Evolutionary conservation across 257 asterid species (phyloP).

Genomic region (Gynochthodes officinalis): DNA sequence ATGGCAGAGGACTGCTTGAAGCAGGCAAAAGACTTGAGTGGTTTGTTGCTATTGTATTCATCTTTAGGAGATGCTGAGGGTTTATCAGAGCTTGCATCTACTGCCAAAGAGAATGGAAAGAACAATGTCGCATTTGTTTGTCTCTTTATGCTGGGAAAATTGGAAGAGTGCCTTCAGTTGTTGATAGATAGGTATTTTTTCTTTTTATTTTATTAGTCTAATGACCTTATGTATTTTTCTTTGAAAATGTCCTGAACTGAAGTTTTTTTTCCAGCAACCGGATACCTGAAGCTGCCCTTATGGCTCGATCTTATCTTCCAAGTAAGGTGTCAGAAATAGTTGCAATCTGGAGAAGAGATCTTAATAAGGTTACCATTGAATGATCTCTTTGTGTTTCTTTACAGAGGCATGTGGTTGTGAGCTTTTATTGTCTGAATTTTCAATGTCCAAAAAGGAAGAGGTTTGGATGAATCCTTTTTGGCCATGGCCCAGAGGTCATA

Average conservation of each 20-base stretch:
- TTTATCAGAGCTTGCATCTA: slow-evolving; percentile 63
- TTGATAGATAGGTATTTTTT: slow-evolving; percentile 73
- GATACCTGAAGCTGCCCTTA: slow-evolving; percentile 99
- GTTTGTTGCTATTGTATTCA: no score
- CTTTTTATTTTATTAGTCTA: slow-evolving; percentile 6
- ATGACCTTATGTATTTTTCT: not conserved
- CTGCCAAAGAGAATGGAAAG: slow-evolving; percentile 86
- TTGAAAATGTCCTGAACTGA: slow-evolving; percentile 14
- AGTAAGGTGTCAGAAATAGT: slow-evolving; percentile 96
- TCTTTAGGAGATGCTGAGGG: slow-evolving; percentile 89
- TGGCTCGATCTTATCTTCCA: slow-evolving; percentile 99
- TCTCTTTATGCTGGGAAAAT: slow-evolving; percentile 80
- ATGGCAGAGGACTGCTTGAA: slow-evolving; percentile 89
- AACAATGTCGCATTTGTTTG: slow-evolving; percentile 95
- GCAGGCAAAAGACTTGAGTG: slow-evolving; percentile 96
- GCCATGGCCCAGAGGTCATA: not conserved
- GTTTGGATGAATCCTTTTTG: not conserved
- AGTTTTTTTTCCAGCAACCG: slow-evolving; percentile 70
- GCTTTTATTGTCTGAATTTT: not conserved
- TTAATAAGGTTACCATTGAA: slow-evolving; percentile 58
- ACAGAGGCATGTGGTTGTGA: slow-evolving; percentile 9
- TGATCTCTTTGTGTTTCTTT: slow-evolving; percentile 3
- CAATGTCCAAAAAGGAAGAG: not conserved
- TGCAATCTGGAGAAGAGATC: slow-evolving; percentile 92
- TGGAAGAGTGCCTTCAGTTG: slow-evolving; percentile 94